Evolutionary conservation across 2,329 filamentous ascomycete genomes (phyloP), one percentile per base, ranked within the genome.

Genomic region (Colletotrichum tofieldiae): DNA sequence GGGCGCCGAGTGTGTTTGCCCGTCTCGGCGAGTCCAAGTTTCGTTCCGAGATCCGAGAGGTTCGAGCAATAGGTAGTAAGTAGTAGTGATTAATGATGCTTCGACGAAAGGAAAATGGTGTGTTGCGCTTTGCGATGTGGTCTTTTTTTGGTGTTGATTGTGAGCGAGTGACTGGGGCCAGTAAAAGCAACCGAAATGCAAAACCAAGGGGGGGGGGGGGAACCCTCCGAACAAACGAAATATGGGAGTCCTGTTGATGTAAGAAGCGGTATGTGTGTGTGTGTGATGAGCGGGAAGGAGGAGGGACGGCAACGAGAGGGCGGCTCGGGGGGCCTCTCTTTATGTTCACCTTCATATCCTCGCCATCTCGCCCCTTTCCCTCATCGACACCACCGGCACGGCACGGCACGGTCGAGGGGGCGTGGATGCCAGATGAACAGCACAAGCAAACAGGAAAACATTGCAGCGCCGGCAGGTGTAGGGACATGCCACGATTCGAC

Each of bases 11-110:
- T 6, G 20, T 20, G 23, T 26, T 26, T 26, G 23, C 23, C 29
- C 29, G 45, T 41, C 43, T 11, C 20, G 60, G 52, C 59, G 72
- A 69, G 73, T 62, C 65, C 65, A 72, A 58, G 61, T 18, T 23
- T 55, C 41, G 14, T 18, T 52, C 26, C 39, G 67, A 52, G 55
- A 8, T 45, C 29, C 8, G 43, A 54, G 26, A 39, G 47, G 35
- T 11, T 20, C 35, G 71, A 65, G 67, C n/a, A 70, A 74, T 73
- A 63, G 74, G 63, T 65, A 47, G 59, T 51, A 54, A 54, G 65
- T 71, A 51, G 66, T 77, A 72, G 64, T 63, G 65, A 58, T 63
- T 47, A 43, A 65, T 16, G 35, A 64, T 54, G 3, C 12, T 43
- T 23, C 14, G 37, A 52, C 35, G 6, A 20, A 64, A 72, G 58